phyloP scores from a whole-genome alignment of 495 filamentous ascomycete genomes.

The Wilcoxina mikolae region DNA sequence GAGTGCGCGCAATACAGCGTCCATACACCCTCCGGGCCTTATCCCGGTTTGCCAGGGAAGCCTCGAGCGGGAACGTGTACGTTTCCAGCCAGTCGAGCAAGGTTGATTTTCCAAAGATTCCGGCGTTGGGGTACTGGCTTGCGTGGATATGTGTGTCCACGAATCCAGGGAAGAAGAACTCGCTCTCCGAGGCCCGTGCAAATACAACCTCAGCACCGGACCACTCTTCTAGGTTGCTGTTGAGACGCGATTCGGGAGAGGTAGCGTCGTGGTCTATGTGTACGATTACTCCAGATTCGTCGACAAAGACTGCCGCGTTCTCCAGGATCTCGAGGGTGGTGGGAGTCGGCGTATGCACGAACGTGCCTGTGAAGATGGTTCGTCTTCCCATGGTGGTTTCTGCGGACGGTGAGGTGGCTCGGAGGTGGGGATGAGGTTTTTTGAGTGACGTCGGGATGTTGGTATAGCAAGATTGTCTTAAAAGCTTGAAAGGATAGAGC shows the following conservation, averaged over 20 bases:
- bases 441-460: no score
- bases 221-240: slow-evolving; percentile 6
- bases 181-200: slow-evolving; percentile 26
- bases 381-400: not conserved
- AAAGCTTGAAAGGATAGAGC: no score
- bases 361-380: slow-evolving; percentile 22
- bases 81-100: slow-evolving; percentile 80
- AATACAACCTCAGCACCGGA: slow-evolving; percentile 4
- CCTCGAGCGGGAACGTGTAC: slow-evolving; percentile 92
- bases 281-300: slow-evolving; percentile 15
- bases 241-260: not conserved
- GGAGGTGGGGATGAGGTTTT: no score
- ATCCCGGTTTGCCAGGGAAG: slow-evolving; percentile 42
- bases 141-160: slow-evolving; percentile 97
- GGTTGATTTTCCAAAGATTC: slow-evolving; percentile 79
- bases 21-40: slow-evolving; percentile 50
- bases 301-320: slow-evolving; percentile 16
- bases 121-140: slow-evolving; percentile 80
- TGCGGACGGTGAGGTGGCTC: not conserved
- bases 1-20: slow-evolving; percentile 57
- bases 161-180: slow-evolving; percentile 91
- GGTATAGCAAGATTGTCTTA: no score
- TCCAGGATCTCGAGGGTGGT: slow-evolving; percentile 12
- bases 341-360: slow-evolving; percentile 17
- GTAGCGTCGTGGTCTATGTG: slow-evolving; percentile 7